Evolutionary conservation across 148 eudicot species (phyloP).

Genomic region (Camellia japonica): DNA sequence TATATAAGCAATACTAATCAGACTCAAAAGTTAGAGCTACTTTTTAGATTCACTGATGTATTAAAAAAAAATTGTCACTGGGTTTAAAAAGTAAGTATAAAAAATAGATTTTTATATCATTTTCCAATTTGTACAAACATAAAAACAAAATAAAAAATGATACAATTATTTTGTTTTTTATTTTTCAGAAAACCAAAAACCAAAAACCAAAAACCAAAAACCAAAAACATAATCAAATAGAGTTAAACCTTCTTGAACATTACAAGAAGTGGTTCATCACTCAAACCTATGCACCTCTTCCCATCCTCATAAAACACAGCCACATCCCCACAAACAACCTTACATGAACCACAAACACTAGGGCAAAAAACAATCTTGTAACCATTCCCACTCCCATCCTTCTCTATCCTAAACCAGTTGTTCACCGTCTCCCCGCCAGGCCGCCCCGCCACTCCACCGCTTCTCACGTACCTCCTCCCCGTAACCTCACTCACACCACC

Average conservation of each 20-base stretch:
- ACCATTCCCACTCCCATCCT: slow-evolving; percentile 24
- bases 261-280: slow-evolving; percentile 25
- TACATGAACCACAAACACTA: slow-evolving; percentile 46
- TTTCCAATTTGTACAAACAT: no score
- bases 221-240: neutral
- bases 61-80: no score
- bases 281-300: slow-evolving; percentile 31
- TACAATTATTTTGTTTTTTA: no score
- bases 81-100: no score
- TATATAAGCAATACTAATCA: no score
- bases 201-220: no score
- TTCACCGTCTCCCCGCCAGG: slow-evolving; percentile 33
- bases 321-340: slow-evolving; percentile 48
- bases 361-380: slow-evolving; percentile 62
- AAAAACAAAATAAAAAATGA: no score
- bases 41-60: no score
- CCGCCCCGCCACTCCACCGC: slow-evolving; percentile 32
- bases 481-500: slow-evolving; percentile 23
- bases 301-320: slow-evolving; percentile 37
- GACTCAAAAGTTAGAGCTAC: no score
- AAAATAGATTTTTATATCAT: no score
- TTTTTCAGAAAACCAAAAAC: no score
- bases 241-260: slow-evolving; percentile 21
- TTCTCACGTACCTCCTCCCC: slow-evolving; percentile 37
- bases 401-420: slow-evolving; percentile 52